Evolutionary conservation across 768 basidiomycete genomes (phyloP).

Genomic region (Paxillus ammoniavirescens): DNA sequence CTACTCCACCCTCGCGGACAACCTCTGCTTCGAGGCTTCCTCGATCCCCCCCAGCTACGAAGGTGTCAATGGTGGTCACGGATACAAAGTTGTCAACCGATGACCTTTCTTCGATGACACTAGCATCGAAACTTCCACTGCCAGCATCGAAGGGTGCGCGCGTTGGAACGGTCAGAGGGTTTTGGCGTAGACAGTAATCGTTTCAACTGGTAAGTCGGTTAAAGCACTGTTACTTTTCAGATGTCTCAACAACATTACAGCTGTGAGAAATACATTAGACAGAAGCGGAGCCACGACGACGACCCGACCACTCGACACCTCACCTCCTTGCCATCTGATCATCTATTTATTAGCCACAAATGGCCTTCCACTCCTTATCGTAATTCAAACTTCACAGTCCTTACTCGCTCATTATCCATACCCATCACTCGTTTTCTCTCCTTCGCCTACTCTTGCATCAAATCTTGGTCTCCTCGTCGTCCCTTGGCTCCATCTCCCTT

Average conservation of each 20-base stretch:
- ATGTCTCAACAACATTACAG: background rate
- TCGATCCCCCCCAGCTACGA: conserved; percentile 2
- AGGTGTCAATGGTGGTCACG: background rate
- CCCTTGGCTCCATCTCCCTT: too few species aligned
- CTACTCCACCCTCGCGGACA: conserved; percentile 15
- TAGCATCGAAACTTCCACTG: conserved; percentile 22
- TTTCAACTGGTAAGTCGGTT: conserved; percentile 7
- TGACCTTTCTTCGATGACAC: background rate
- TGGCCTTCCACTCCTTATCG: background rate
- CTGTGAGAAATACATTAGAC: conserved; percentile 2
- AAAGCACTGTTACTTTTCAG: background rate
- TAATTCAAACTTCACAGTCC: conserved; percentile 10
- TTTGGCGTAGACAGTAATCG: conserved; percentile 28
- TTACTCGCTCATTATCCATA: conserved; percentile 10
- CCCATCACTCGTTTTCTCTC: conserved; percentile 9
- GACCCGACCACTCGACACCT: too few species aligned
- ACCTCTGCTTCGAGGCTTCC: conserved; percentile 4
- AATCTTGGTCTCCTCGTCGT: too few species aligned
- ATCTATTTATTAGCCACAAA: conserved; percentile 5
- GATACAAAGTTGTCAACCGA: conserved; percentile 5
- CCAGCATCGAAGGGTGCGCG: conserved; percentile 25
- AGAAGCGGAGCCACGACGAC: background rate
- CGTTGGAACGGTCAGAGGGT: conserved; percentile 28
- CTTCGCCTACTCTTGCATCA: background rate
- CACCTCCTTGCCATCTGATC: background rate